Evolutionary conservation across 140 eudicot genomes (phyloP).

Genomic region (Anethum foeniculum): DNA sequence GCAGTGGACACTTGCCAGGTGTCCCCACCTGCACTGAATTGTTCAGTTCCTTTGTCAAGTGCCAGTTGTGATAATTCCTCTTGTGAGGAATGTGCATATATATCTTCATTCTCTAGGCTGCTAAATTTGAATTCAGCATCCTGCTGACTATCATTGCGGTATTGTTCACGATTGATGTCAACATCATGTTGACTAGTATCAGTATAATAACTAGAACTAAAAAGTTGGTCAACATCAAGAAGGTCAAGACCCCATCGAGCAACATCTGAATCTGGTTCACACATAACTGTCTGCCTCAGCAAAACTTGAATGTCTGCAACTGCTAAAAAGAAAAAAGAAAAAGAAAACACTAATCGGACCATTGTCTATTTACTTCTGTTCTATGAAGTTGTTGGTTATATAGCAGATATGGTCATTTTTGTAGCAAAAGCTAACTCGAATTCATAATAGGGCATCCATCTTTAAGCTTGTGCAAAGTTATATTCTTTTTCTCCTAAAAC

Average conservation of each 20-base stretch:
- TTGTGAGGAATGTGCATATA: constrained; percentile 63
- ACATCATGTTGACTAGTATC: constrained; percentile 56
- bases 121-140: constrained; percentile 16
- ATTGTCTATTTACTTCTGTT: background rate
- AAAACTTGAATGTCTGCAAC: background rate
- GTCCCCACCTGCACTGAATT: constrained; percentile 21
- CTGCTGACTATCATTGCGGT: constrained; percentile 17
- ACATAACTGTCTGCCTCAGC: constrained; percentile 22
- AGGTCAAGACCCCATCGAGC: constrained; percentile 55
- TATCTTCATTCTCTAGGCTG: constrained; percentile 42
- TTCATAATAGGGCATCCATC: too few relatives aligned
- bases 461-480: constrained; percentile 6
- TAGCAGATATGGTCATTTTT: background rate
- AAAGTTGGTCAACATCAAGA: constrained; percentile 66
- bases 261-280: constrained; percentile 65
- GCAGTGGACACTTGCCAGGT: constrained; percentile 20
- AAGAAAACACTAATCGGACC: background rate
- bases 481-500: background rate
- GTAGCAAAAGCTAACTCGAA: background rate
- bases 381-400: background rate
- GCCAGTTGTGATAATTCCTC: constrained; percentile 64
- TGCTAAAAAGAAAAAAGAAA: background rate
- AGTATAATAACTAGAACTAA: constrained; percentile 54
- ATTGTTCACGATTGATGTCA: constrained; percentile 46
- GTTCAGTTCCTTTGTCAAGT: constrained; percentile 44